phyloP scores from a whole-genome alignment of 495 filamentous ascomycete species.

The Daldinia loculata region DNA sequence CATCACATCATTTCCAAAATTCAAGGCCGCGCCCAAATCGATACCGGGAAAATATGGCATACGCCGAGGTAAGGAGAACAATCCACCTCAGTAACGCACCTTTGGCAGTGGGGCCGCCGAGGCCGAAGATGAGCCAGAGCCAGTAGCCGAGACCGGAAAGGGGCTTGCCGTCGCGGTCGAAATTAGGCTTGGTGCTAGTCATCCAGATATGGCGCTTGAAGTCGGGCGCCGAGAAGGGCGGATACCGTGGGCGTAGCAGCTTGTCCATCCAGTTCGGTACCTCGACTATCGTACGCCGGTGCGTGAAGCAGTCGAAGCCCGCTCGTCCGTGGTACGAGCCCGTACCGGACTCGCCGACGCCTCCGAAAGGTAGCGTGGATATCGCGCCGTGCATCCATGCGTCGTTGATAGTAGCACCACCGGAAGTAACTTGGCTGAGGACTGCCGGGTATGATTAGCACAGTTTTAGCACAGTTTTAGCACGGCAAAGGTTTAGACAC shows the following conservation, averaged over 20 bases:
- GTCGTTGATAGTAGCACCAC: constrained; percentile 84
- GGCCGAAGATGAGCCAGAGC: constrained; percentile 52
- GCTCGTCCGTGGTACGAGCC: constrained; percentile 86
- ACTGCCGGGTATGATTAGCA: constrained; percentile 50
- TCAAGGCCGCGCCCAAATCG: constrained; percentile 3
- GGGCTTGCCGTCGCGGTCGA: constrained; percentile 78
- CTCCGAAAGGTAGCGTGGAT: constrained; percentile 84
- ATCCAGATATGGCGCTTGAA: constrained; percentile 65
- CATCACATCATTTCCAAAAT: constrained; percentile 8
- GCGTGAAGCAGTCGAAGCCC: constrained; percentile 85
- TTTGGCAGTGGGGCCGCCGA: constrained; percentile 57
- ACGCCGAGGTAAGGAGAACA: constrained; percentile 47
- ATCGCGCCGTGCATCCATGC: constrained; percentile 80
- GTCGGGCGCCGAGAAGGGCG: constrained; percentile 69
- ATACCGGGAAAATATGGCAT: constrained; percentile 23
- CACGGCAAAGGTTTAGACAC: constrained; percentile 18
- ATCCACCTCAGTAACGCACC: constrained; percentile 61
- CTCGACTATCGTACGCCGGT: constrained; percentile 76
- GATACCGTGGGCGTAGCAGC: constrained; percentile 79
- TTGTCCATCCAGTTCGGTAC: constrained; percentile 85
- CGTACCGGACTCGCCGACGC: constrained; percentile 84
- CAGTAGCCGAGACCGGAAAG: constrained; percentile 60
- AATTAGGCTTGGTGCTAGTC: constrained; percentile 72
- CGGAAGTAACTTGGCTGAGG: constrained; percentile 71
- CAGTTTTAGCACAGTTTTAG: too few relatives aligned